A percentile compares a stretch with the other conserved stretches of the same genome.
These are phyloP conservation scores for Lyophyllum atratum DNA, from an alignment of 768 basidiomycete species.

Conservation along the genomic window DNA sequence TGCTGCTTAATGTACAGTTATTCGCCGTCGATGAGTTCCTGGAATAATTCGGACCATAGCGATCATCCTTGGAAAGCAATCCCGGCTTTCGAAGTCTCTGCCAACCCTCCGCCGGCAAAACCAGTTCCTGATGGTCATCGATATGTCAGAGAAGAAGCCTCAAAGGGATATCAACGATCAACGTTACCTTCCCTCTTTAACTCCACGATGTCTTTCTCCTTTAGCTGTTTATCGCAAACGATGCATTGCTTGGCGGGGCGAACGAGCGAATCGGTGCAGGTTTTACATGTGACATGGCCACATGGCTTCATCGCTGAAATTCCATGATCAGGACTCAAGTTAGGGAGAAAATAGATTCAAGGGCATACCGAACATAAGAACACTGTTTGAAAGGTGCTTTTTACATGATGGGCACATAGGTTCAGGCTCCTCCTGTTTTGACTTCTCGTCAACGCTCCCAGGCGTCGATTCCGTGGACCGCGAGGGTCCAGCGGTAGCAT, in stretches of 20 bases:
- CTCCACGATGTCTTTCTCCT: conserved; percentile 76
- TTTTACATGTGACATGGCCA: conserved; percentile 90
- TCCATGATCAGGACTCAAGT: neutral
- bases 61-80: conserved; percentile 82
- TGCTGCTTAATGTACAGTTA: neutral
- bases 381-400: conserved; percentile 78
- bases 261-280: conserved; percentile 87
- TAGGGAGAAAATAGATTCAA: neutral
- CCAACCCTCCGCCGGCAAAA: conserved; percentile 91
- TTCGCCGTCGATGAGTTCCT: neutral
- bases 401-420: conserved; percentile 90
- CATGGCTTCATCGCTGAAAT: conserved; percentile 78
- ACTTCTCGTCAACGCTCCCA: conserved; percentile 35
- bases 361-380: conserved; percentile 64
- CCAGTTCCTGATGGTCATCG: conserved; percentile 68
- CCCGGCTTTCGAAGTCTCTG: conserved; percentile 81
- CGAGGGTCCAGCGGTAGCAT: conserved; percentile 33
- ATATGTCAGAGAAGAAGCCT: neutral
- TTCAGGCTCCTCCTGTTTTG: conserved; percentile 54
- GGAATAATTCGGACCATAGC: neutral
- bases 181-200: conserved; percentile 83
- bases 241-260: conserved; percentile 80
- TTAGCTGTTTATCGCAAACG: conserved; percentile 72
- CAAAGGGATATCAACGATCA: neutral
- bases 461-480: conserved; percentile 41